Evolutionary conservation across 2,329 filamentous ascomycete genomes (phyloP).

Genomic region (Phoma herbarum): DNA sequence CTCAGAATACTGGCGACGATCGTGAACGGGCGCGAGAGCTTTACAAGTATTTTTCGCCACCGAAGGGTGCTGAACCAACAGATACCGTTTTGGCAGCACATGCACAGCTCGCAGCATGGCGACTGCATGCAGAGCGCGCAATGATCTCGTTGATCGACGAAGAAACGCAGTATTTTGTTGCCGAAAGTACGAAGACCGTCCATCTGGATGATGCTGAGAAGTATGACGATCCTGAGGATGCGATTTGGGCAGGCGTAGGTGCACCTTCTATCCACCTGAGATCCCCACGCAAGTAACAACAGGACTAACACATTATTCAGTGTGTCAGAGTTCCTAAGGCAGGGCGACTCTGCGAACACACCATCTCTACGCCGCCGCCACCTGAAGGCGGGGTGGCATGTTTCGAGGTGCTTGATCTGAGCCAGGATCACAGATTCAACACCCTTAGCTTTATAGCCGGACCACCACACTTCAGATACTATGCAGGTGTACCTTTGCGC

Average conservation of each 20-base stretch:
- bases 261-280: background rate
- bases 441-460: conserved; percentile 39
- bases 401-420: conserved; percentile 51
- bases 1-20: conserved; percentile 19
- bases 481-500: conserved; percentile 46
- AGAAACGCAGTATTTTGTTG: conserved; percentile 59
- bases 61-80: conserved; percentile 17
- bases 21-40: conserved; percentile 34
- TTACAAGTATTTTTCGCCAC: conserved; percentile 41
- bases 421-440: conserved; percentile 45
- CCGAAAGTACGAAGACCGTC: conserved; percentile 58
- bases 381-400: conserved; percentile 47
- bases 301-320: conserved; percentile 17
- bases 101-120: conserved; percentile 49
- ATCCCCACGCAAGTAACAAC: no score
- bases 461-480: conserved; percentile 43
- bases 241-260: conserved; percentile 48
- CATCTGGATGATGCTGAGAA: conserved; percentile 48
- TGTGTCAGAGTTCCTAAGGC: conserved; percentile 47
- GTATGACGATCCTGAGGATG: conserved; percentile 45
- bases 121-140: conserved; percentile 47
- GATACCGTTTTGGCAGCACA: conserved; percentile 49
- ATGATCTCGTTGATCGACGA: conserved; percentile 59
- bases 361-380: conserved; percentile 30
- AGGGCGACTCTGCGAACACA: conserved; percentile 48